Evolutionary conservation across 2,329 filamentous ascomycete genomes (phyloP).

Genomic region (Paracamarosporium sp.): DNA sequence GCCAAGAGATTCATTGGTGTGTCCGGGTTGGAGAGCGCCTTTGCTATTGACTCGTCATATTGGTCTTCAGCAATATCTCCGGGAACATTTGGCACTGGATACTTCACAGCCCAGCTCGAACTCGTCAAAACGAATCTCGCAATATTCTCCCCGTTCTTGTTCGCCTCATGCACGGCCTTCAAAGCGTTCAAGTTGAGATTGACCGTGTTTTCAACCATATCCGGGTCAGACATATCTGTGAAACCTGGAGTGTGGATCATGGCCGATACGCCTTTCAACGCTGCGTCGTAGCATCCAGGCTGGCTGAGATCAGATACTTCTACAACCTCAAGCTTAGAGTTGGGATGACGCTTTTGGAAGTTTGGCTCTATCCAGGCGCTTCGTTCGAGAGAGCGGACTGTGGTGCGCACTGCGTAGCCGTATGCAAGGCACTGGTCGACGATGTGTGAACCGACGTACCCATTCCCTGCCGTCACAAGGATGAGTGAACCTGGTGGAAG

Average conservation of each 20-base stretch:
- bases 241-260: slow-evolving; percentile 53
- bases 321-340: slow-evolving; percentile 45
- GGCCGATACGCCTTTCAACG: slow-evolving; percentile 46
- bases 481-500: slow-evolving; percentile 4
- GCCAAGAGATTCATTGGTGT: slow-evolving; percentile 15
- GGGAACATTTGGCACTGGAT: slow-evolving; percentile 40
- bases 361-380: slow-evolving; percentile 38
- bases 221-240: slow-evolving; percentile 32
- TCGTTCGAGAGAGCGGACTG: slow-evolving; percentile 45
- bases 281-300: slow-evolving; percentile 47
- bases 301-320: slow-evolving; percentile 48
- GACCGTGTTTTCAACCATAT: slow-evolving; percentile 51
- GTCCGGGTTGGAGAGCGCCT: slow-evolving; percentile 36
- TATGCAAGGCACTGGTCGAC: slow-evolving; percentile 49
- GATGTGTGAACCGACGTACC: slow-evolving; percentile 55
- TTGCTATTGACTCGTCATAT: slow-evolving; percentile 41
- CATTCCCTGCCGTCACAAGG: slow-evolving; percentile 56
- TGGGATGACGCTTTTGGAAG: slow-evolving; percentile 15
- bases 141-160: slow-evolving; percentile 29
- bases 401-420: slow-evolving; percentile 55
- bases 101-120: slow-evolving; percentile 43
- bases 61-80: slow-evolving; percentile 35
- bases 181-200: slow-evolving; percentile 43
- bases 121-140: slow-evolving; percentile 51
- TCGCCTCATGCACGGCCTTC: slow-evolving; percentile 45